A percentile compares a stretch with the other conserved stretches of the same genome.
phyloP scores from a whole-genome alignment of 75 land plant species.

The Pseudotsuga menziesii region DNA sequence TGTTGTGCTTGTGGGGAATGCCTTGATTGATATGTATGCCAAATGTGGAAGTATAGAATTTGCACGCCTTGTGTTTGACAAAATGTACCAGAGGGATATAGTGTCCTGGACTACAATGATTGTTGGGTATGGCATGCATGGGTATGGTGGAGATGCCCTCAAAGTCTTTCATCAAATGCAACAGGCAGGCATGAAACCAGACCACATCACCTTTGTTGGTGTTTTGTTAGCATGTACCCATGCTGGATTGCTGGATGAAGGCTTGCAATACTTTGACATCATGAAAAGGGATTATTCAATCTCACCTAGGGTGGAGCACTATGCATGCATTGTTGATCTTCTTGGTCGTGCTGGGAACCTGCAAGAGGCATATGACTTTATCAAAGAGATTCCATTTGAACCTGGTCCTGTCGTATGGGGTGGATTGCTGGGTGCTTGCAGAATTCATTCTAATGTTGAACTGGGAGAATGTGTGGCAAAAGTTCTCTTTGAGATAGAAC shows the following conservation, averaged over 20 bases:
- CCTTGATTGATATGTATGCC: constrained; percentile 14
- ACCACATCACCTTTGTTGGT: constrained; percentile 14
- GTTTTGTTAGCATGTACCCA: constrained; percentile 16
- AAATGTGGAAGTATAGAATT: constrained; percentile 11
- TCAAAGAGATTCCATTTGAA: constrained; percentile 13
- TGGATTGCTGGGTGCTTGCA: constrained; percentile 35
- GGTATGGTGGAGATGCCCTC: constrained; percentile 9
- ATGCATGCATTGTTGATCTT: constrained; percentile 18
- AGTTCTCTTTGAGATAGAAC: constrained; percentile 24
- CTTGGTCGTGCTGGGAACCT: constrained; percentile 17
- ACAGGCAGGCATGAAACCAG: constrained; percentile 7
- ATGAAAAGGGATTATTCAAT: constrained; percentile 13
- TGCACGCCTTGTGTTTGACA: constrained; percentile 11
- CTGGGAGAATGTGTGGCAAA: constrained; percentile 27
- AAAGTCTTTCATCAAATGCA: constrained; percentile 14
- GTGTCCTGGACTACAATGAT: constrained; percentile 19
- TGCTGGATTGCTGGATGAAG: constrained; percentile 16
- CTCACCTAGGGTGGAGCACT: constrained; percentile 18
- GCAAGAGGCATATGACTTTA: constrained; percentile 11
- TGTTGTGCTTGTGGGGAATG: constrained; percentile 1
- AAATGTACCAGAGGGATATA: not conserved
- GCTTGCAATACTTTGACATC: constrained; percentile 8
- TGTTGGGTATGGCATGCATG: constrained; percentile 12
- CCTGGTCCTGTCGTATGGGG: constrained; percentile 19
- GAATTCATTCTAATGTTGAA: constrained; percentile 17